Base-by-base conservation (phyloP, 1,139 yeast species). In the Nematodospora anomalae region DNA sequence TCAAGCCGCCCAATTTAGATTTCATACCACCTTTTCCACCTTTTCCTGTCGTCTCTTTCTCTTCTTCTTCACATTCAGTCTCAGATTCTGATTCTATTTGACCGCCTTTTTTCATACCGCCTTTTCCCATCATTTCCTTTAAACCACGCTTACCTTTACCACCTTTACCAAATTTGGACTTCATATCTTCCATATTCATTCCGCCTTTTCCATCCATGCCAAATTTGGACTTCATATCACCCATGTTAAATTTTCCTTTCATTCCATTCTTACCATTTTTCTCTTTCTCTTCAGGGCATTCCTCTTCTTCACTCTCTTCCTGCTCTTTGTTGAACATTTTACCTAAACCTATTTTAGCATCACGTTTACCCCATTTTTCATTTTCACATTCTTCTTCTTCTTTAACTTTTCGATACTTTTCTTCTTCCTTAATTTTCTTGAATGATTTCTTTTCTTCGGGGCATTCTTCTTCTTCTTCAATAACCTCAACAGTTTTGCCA, bases 21-120 rank as follows among this genome's bases (percentile, higher is more conserved):
- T 26, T 32, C 35, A 26, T 26, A 14, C 38, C 38, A 9, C 32
- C 37, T 22, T 33, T 33, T n/a, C 36, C 35, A 20, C 21, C 23
- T 13, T 29, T 14, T 23, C 8, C 11, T 6, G 15, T 11, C 20
- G 24, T 15, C 4, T n/a, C 24, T 24, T 12, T 23, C 20, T 15
- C 29, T 8, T 15, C 29, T 14, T 27, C 29, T 13, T 6, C 16
- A 15, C 6, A 5, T 15, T 15, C 29, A 9, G 10, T 12, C 15
- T 13, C 18, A 10, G 12, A 11, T 27, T 28, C 22, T 15, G n/a
- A 8, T 14, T 14, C n/a, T n/a, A n/a, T n/a, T n/a, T 12, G 4
- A 26, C 15, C 28, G 9, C 13, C 8, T 4, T 26, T 26, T 12
- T 26, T 15, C 28, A 26, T n/a, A 9, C 15, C 28, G 13, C 12